phyloP scores from a whole-genome alignment of 176 grass and related monocot genomes.

The Olyra latifolia region DNA sequence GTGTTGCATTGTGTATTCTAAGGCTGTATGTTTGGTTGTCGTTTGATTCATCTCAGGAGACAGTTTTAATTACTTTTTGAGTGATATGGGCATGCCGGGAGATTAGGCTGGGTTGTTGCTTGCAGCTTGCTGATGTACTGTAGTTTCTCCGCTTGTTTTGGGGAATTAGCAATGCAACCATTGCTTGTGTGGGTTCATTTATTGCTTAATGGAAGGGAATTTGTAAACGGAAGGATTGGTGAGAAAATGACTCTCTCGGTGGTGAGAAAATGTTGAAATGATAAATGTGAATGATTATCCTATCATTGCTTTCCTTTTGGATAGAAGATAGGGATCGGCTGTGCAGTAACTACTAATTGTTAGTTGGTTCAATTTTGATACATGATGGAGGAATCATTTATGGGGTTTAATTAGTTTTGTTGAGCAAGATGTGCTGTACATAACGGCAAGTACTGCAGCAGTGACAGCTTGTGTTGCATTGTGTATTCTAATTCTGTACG shows the following conservation, averaged over 20 bases:
- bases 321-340: not conserved
- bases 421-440: not conserved
- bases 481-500: not conserved
- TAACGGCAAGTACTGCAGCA: not conserved
- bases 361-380: not conserved
- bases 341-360: not conserved
- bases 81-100: not conserved
- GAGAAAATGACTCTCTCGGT: not conserved
- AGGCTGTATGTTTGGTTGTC: not conserved
- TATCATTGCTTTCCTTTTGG: not conserved
- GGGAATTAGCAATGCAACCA: not conserved
- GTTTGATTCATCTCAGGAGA: not conserved
- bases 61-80: not conserved
- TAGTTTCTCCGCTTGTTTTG: not conserved
- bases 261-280: not conserved
- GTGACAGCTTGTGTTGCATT: not conserved
- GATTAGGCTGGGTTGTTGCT: not conserved
- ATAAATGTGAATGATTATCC: not conserved
- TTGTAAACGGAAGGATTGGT: not conserved
- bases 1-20: not conserved
- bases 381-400: too few species aligned
- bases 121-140: not conserved
- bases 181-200: not conserved
- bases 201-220: not conserved
- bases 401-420: not conserved